Percentiles rank a stretch among this genome's conserved stretches.
phyloP scores from a whole-genome alignment of 805 yeast species.

The Ogataea naganishii region DNA sequence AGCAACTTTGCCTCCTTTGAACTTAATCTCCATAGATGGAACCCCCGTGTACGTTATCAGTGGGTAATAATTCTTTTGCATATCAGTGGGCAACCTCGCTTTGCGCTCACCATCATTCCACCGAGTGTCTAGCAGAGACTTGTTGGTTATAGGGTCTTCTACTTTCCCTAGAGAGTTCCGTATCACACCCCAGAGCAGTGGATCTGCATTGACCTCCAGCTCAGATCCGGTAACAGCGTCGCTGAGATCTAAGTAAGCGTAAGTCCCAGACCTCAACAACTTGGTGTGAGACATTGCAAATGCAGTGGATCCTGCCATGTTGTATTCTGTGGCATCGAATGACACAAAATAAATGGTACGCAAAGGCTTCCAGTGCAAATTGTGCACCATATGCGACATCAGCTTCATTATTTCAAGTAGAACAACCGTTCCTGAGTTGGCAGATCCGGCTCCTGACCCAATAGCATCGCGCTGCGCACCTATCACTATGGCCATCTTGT shows the following conservation, averaged over 20 bases:
- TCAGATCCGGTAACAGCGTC: conserved; percentile 49
- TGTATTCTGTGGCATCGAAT: conserved; percentile 75
- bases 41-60: conserved; percentile 56
- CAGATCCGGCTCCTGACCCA: conserved; percentile 63
- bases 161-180: conserved; percentile 28
- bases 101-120: conserved; percentile 6
- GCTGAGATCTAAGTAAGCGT: conserved; percentile 65
- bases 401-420: conserved; percentile 64
- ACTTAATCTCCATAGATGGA: conserved; percentile 58
- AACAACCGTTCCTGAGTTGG: conserved; percentile 68
- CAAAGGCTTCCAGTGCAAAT: conserved; percentile 73
- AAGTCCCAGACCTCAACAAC: conserved; percentile 49
- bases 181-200: conserved; percentile 46
- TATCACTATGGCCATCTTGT: conserved; percentile 60
- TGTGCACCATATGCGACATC: conserved; percentile 53
- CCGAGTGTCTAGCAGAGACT: conserved; percentile 10
- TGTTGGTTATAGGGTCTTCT: conserved; percentile 16
- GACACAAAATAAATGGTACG: conserved; percentile 77
- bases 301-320: conserved; percentile 78
- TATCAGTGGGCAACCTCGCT: conserved; percentile 11
- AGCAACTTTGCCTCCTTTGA: conserved; percentile 25
- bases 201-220: conserved; percentile 46
- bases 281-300: conserved; percentile 54
- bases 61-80: conserved; percentile 60
- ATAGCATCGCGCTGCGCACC: conserved; percentile 76